phyloP scores from a whole-genome alignment of 2,329 filamentous ascomycete genomes.

The Bipolaris sorokiniana region DNA sequence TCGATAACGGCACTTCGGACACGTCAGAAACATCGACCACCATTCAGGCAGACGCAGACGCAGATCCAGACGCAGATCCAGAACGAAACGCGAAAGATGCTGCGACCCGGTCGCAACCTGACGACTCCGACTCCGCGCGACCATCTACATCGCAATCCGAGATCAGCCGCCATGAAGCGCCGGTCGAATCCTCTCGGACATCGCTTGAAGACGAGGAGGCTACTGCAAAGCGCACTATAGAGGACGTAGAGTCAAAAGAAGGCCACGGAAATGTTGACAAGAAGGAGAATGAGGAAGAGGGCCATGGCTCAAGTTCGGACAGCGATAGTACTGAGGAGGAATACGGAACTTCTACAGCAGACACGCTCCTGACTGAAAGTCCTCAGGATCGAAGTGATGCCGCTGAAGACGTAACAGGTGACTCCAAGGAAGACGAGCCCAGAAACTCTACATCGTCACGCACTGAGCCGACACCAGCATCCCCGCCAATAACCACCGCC shows the following conservation, averaged over 20 bases:
- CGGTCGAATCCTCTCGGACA: slow-evolving; percentile 44
- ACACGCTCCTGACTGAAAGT: slow-evolving; percentile 8
- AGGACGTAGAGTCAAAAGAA: neutral
- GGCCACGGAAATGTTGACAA: neutral
- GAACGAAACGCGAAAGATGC: slow-evolving; percentile 8
- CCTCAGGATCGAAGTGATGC: neutral
- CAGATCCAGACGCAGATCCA: slow-evolving; percentile 16
- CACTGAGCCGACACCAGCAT: neutral
- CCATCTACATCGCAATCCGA: slow-evolving; percentile 48
- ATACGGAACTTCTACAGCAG: slow-evolving; percentile 10
- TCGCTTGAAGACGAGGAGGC: slow-evolving; percentile 43
- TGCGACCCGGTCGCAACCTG: slow-evolving; percentile 18
- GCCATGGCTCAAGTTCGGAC: neutral
- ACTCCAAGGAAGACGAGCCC: neutral
- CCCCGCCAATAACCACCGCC: neutral
- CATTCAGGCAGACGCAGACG: slow-evolving; percentile 34
- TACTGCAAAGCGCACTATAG: neutral
- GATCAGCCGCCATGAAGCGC: slow-evolving; percentile 38
- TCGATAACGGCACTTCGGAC: slow-evolving; percentile 33
- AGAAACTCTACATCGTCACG: neutral
- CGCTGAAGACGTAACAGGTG: neutral
- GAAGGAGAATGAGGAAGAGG: neutral
- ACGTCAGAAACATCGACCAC: slow-evolving; percentile 43
- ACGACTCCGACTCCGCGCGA: slow-evolving; percentile 42
- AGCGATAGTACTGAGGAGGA: slow-evolving; percentile 10